phyloP scores from a whole-genome alignment of 352 stramenopile genomes.

The Halophytophthora batemanensis region DNA sequence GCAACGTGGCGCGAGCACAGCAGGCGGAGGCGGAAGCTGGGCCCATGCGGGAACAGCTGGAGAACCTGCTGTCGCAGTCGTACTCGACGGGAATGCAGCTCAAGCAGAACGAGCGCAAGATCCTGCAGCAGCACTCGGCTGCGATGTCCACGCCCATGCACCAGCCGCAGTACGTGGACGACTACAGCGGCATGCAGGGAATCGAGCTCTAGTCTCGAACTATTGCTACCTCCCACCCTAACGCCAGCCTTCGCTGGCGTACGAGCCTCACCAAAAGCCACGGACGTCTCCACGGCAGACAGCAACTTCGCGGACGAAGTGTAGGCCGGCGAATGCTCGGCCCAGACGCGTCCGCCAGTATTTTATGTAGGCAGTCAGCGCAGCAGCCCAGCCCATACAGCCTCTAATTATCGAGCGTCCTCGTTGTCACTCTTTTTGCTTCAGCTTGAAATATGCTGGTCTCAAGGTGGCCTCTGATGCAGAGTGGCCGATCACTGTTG shows the following conservation, averaged over 20 bases:
- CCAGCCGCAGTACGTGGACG: constrained; percentile 23
- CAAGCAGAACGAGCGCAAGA: constrained; percentile 42
- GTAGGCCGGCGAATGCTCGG: too few relatives aligned
- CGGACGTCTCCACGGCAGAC: too few relatives aligned
- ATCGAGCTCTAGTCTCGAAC: constrained; percentile 33
- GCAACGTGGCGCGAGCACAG: constrained; percentile 26
- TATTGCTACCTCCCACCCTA: background rate
- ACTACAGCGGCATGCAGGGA: constrained; percentile 30
- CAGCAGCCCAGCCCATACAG: too few relatives aligned
- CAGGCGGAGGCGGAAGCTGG: constrained; percentile 21
- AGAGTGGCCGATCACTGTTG: too few relatives aligned
- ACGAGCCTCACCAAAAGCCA: too few relatives aligned
- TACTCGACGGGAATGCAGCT: constrained; percentile 51
- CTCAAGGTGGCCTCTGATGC: too few relatives aligned
- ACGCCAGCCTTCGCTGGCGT: background rate
- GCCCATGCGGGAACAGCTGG: constrained; percentile 41
- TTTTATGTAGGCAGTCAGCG: too few relatives aligned
- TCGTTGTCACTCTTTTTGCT: too few relatives aligned
- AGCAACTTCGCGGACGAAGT: too few relatives aligned
- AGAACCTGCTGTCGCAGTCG: constrained; percentile 46
- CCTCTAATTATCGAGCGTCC: too few relatives aligned
- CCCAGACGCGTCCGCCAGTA: too few relatives aligned
- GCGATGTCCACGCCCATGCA: constrained; percentile 20
- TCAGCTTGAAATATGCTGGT: too few relatives aligned
- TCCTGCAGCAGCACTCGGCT: constrained; percentile 22